Conservation (phyloP, 768 basidiomycete genomes). For the Krasilnikovozyma curviuscula region DNA sequence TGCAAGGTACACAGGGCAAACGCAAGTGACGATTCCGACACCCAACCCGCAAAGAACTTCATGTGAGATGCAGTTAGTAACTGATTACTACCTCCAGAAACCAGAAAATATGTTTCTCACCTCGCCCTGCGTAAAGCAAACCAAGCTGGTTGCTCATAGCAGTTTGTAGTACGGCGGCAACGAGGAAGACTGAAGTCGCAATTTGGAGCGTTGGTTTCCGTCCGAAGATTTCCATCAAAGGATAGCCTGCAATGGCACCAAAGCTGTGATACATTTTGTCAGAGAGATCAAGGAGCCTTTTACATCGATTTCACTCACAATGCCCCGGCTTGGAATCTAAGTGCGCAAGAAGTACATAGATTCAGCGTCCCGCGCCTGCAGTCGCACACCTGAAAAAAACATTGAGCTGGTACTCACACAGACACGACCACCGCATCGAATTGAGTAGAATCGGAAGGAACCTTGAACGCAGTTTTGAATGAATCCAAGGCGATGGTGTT, state of each 20-base stretch:
- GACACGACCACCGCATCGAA: no score
- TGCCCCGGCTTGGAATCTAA: conserved; percentile 4
- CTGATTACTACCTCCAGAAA: background rate
- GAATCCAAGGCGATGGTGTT: no score
- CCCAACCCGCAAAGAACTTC: background rate
- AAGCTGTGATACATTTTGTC: background rate
- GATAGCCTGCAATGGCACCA: conserved; percentile 5
- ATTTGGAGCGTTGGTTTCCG: conserved; percentile 44
- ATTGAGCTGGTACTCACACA: no score
- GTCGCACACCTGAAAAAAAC: no score
- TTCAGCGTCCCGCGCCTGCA: no score
- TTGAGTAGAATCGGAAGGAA: no score
- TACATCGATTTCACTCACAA: background rate
- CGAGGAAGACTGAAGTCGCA: conserved; percentile 54
- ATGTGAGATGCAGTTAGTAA: background rate
- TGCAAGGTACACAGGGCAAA: conserved; percentile 15
- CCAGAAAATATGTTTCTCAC: background rate
- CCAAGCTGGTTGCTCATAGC: background rate
- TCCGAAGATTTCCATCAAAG: conserved; percentile 29
- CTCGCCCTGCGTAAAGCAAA: conserved; percentile 9
- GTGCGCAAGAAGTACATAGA: background rate
- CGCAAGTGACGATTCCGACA: conserved; percentile 6
- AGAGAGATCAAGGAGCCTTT: background rate
- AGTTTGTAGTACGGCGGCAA: conserved; percentile 52
- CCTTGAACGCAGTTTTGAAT: no score